Conservation (phyloP, 257 asterid genomes). For the Primulina tabacum region DNA sequence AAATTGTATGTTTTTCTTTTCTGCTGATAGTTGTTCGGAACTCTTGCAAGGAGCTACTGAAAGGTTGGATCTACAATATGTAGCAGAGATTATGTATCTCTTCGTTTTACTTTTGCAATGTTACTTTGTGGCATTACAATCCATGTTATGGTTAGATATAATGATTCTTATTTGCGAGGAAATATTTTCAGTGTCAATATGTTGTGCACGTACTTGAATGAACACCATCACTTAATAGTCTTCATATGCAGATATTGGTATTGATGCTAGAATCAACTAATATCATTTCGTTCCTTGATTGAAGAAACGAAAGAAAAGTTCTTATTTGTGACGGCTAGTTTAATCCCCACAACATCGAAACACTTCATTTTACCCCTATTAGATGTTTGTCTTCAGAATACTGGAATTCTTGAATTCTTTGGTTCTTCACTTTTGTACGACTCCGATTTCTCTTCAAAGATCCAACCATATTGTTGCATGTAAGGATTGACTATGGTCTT, state of each 20-base stretch:
- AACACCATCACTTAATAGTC: neutral
- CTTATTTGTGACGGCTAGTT: neutral
- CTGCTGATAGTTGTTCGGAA: neutral
- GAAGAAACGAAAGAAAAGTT: neutral
- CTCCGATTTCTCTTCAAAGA: conserved; percentile 22
- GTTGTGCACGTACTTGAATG: neutral
- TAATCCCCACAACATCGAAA: neutral
- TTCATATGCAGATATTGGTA: neutral
- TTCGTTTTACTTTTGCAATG: neutral
- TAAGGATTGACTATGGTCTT: conserved; percentile 32
- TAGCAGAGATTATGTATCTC: neutral
- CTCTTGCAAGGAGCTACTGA: neutral
- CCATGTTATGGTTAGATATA: neutral
- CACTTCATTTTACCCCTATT: neutral
- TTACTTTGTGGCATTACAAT: neutral
- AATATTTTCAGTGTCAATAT: neutral
- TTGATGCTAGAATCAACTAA: neutral
- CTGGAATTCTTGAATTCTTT: conserved; percentile 3
- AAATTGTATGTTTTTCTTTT: too few species aligned
- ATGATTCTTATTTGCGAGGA: neutral
- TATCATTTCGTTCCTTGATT: neutral
- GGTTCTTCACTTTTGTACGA: neutral
- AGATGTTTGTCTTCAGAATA: neutral
- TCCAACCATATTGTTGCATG: conserved; percentile 36
- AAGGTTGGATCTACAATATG: conserved; percentile 2